A percentile compares a stretch with the other conserved stretches of the same genome.
Conservation (phyloP, 371 early-diverging fungal genomes). For the Haplosporangium sp. region DNA sequence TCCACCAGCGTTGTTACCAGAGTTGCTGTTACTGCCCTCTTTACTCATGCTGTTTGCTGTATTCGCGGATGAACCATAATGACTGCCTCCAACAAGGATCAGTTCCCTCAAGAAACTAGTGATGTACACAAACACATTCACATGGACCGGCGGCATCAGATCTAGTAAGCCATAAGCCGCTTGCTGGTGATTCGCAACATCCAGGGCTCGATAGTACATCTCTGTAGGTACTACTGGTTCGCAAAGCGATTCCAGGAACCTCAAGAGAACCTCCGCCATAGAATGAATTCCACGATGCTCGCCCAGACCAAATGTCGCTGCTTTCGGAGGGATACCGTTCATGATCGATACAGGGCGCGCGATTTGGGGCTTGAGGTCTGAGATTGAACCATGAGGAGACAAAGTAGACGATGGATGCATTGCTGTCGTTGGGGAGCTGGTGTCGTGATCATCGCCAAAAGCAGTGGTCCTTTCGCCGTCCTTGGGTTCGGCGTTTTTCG, state of each 20-base stretch:
- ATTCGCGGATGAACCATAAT: background rate
- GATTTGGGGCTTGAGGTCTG: constrained; percentile 44
- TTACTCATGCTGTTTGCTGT: background rate
- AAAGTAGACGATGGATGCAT: constrained; percentile 1
- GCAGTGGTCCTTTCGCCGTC: background rate
- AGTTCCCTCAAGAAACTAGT: constrained; percentile 80
- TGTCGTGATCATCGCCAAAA: background rate
- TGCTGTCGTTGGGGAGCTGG: background rate
- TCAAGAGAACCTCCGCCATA: constrained; percentile 79
- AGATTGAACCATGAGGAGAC: constrained; percentile 41
- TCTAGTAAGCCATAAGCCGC: constrained; percentile 54
- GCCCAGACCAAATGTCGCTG: constrained; percentile 35
- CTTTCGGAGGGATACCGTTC: constrained; percentile 52
- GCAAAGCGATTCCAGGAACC: constrained; percentile 78
- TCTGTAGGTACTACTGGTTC: constrained; percentile 80
- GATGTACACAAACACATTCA: constrained; percentile 80
- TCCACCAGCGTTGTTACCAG: background rate
- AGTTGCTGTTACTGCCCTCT: background rate
- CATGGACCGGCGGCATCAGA: constrained; percentile 71
- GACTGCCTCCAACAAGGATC: constrained; percentile 50
- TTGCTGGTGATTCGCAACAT: constrained; percentile 53
- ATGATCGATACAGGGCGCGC: constrained; percentile 50
- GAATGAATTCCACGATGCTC: constrained; percentile 78
- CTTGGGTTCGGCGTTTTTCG: background rate
- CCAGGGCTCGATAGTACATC: constrained; percentile 72